Conservation (phyloP, 2,329 filamentous ascomycete genomes). For the Fusarium annulatum region DNA sequence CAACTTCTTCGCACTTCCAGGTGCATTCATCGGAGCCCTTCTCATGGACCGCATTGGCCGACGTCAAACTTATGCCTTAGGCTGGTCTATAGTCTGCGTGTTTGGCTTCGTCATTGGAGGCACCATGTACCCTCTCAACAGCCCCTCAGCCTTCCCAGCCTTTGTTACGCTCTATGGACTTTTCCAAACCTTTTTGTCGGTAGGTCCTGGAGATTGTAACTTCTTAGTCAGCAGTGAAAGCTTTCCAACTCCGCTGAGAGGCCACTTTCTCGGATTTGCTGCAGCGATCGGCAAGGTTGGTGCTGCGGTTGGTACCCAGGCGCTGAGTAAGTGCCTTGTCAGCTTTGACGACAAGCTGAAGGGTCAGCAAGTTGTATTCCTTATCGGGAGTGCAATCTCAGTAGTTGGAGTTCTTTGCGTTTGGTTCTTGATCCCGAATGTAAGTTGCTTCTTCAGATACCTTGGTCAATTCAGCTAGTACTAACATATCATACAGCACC, state of each 20-base stretch:
- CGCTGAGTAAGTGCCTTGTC: background rate
- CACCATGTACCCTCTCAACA: background rate
- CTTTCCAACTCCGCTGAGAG: background rate
- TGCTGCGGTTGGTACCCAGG: background rate
- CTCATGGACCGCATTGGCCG: background rate
- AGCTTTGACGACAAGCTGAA: background rate
- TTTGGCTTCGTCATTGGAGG: background rate
- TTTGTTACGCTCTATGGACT: background rate
- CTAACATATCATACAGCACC: background rate
- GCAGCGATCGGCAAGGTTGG: background rate
- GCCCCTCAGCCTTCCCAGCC: background rate
- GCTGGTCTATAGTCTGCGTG: background rate
- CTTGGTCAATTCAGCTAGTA: fast-evolving
- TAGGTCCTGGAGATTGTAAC: background rate
- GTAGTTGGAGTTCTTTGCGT: background rate
- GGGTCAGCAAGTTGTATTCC: background rate
- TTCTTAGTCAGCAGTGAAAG: background rate
- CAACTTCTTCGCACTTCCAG: background rate
- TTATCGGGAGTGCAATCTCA: background rate
- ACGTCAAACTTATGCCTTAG: background rate
- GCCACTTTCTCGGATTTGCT: background rate
- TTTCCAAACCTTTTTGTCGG: background rate
- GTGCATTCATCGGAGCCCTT: background rate
- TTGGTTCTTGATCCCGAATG: background rate
- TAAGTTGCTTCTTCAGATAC: background rate